These are phyloP conservation scores for Ogataea nakhonphanomensis DNA, from an alignment of 805 yeast genomes.

Conservation along the genomic window DNA sequence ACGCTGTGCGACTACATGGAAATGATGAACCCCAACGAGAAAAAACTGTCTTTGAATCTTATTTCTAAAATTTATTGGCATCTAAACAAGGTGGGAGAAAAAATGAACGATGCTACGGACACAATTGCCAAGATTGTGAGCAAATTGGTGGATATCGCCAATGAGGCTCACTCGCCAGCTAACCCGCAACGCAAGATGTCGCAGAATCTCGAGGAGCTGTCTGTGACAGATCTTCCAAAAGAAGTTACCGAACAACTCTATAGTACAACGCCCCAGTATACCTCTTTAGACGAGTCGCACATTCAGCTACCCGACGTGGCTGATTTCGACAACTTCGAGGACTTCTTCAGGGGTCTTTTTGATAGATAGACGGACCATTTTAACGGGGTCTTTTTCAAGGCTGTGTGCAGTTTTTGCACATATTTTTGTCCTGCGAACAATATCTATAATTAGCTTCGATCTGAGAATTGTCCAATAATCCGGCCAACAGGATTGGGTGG, in stretches of 20 bases:
- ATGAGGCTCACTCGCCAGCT: constrained; percentile 21
- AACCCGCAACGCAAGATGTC: background rate
- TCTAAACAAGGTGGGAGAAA: constrained; percentile 52
- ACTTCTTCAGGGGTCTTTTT: constrained; percentile 48
- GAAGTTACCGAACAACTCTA: background rate
- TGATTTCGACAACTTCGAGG: constrained; percentile 51
- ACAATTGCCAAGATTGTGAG: constrained; percentile 55
- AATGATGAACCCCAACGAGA: constrained; percentile 38
- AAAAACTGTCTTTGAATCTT: constrained; percentile 40
- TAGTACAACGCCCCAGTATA: constrained; percentile 4
- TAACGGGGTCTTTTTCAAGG: background rate
- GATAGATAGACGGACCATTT: constrained; percentile 2
- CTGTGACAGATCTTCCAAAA: constrained; percentile 1
- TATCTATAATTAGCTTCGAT: background rate
- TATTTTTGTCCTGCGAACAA: background rate
- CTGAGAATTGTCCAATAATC: too few relatives aligned
- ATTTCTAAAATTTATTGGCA: constrained; percentile 58
- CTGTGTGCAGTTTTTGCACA: background rate
- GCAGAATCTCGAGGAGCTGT: constrained; percentile 1
- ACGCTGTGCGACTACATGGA: constrained; percentile 47
- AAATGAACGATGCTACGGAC: constrained; percentile 55
- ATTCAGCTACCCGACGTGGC: constrained; percentile 42
- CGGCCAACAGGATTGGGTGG: too few relatives aligned
- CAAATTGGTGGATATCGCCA: constrained; percentile 45
- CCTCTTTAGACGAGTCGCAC: constrained; percentile 8